Evolutionary conservation across 1,139 yeast genomes (phyloP).

Genomic region (Nadsonia starkeyi-henricii): DNA sequence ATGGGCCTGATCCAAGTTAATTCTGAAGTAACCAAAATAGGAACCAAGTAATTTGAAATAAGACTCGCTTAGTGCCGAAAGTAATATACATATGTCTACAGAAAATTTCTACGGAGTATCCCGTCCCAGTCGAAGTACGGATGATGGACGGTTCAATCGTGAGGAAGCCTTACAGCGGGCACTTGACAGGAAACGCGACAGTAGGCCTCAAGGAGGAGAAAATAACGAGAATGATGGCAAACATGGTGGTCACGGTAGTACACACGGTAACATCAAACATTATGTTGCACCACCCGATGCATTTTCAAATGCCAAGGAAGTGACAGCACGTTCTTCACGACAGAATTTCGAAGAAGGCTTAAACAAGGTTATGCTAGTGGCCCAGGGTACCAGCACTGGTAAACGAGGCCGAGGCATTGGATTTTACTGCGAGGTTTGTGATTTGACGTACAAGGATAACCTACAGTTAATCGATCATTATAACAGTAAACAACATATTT

Average conservation of each 20-base stretch:
- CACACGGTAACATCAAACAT: not conserved
- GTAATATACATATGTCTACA: not conserved
- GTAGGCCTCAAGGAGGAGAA: not conserved
- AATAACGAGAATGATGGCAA: not conserved
- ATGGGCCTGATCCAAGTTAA: too few relatives aligned
- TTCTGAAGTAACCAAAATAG: too few relatives aligned
- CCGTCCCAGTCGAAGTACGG: not conserved
- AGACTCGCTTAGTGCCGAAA: too few relatives aligned
- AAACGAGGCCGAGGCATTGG: slow-evolving; percentile 60
- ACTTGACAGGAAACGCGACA: not conserved
- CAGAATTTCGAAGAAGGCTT: slow-evolving; percentile 29
- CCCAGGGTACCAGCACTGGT: slow-evolving; percentile 30
- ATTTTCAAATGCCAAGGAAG: slow-evolving; percentile 14
- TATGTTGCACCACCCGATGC: not conserved
- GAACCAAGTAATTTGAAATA: too few relatives aligned
- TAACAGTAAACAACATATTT: slow-evolving; percentile 39
- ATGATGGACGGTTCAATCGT: not conserved
- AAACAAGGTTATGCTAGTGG: slow-evolving; percentile 33
- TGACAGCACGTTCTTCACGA: slow-evolving; percentile 19
- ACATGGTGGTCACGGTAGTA: not conserved
- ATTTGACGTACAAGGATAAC: slow-evolving; percentile 67
- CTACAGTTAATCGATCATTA: slow-evolving; percentile 72
- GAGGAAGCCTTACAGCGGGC: not conserved
- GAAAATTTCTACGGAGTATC: not conserved
- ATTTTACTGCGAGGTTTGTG: slow-evolving; percentile 69